Evolutionary conservation across 495 filamentous ascomycete genomes (phyloP), one percentile per base, ranked within the genome.

Genomic region (Ramalina peruviana): DNA sequence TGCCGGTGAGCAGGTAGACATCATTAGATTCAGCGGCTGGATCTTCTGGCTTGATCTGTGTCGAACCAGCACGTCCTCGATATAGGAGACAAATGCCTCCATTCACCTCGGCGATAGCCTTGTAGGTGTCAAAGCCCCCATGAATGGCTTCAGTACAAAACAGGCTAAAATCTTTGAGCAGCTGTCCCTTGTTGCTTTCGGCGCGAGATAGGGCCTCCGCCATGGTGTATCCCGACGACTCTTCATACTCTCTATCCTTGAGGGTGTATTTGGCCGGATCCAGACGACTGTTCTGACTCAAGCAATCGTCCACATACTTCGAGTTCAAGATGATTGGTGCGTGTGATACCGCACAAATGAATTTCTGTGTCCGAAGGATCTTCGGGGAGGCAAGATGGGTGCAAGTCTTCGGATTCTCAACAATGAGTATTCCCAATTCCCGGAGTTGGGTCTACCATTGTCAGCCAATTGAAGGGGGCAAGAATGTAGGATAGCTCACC

Each of bases 281-380:
- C 0, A 81, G 73, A 4, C 81, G 57, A 52, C 83, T 72, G 48
- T 78, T 70, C 49, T 77, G 59, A 36, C 72, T 66, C 3, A 96
- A 71, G 36, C 84, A 88, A 11, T 72, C 68, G 25, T 86, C 82
- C 50, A 96, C 74, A 66, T 83, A 99, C n/a, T 79, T 74, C 0
- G 81, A 81, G 38, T 74, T 77, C 36, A 95, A 67, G 33, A 97
- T 75, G 2, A 74, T 71, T 0, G 86, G 85, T 1, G 79, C 87
- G 52, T 74, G 76, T 12, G 92, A 88, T 7, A 99, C 64, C 30
- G 87, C 86, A 43, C 79, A 79, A 39, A 96, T 81, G 60, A 99
- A 99, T 57, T 99, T 99, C 50, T 83, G 78, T 0, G 92, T 99
- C 36, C 90, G 80, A 15, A 94, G 74, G 53, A 97, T 77, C 7